Evolutionary conservation across 2,329 filamentous ascomycete genomes (phyloP), one percentile per base, ranked within the genome.

Genomic region (Diaporthe sp.): DNA sequence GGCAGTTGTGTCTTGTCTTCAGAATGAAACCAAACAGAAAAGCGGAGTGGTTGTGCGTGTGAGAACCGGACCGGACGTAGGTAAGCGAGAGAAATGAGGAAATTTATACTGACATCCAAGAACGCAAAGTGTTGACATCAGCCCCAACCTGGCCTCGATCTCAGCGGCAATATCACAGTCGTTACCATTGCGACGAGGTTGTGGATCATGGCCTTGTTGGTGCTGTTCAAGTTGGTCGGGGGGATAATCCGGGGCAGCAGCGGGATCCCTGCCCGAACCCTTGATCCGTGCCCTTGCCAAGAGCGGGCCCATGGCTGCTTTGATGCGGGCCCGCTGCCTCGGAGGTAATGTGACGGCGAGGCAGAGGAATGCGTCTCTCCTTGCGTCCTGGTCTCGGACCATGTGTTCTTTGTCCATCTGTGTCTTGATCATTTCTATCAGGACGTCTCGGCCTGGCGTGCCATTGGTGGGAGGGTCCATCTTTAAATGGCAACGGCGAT

Each of bases 361-460:
- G 65, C 73, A 77, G 73, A 77, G 76, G 57, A 77, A 77, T n/a
- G 71, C 70, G 44, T 77, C 76, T 20, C 73, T 71, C 49, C 73
- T 75, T 58, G 74, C 74, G n/a, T 75, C 70, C 25, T 77, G 53
- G 25, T 73, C 63, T 37, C 42, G 42, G 15, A 17, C 12, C 49
- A 39, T 65, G 39, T 37, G 47, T 31, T 77, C 63, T n/a, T 65
- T 55, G 28, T 75, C 70, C 61, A 77, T 71, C 51, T 77, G 76
- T 13, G 70, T 31, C 63, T 73, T 77, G 61, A 77, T 71, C 73
- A 75, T 73, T 4, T 57, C 55, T 65, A 77, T 47, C 34, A 77
- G 39, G 61, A 70, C 70, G 37, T 75, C 73, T 44, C 73, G 76
- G 60, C 55, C 34, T 28, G 63, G 70, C 28, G 42, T 57, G 68